Evolutionary conservation across 352 stramenopile genomes (phyloP).

Genomic region (Phytophthora nicotianae): DNA sequence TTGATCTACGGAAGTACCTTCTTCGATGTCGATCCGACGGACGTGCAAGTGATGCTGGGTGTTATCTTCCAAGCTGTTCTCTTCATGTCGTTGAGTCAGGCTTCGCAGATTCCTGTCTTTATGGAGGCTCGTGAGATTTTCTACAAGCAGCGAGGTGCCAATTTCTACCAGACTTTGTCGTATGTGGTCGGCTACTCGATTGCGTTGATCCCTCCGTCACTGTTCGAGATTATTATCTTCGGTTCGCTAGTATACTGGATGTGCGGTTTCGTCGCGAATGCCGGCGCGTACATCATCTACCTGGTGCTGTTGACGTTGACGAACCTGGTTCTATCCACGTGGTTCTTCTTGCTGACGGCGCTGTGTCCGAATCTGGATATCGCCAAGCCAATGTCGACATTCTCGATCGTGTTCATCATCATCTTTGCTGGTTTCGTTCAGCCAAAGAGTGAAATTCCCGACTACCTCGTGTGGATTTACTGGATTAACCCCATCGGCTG

Average conservation of each 20-base stretch:
- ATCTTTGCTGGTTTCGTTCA: conserved; percentile 19
- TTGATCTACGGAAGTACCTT: conserved; percentile 17
- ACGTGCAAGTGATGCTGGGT: conserved; percentile 20
- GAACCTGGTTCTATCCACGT: conserved; percentile 16
- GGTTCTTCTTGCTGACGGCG: conserved; percentile 14
- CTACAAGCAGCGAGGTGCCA: conserved; percentile 16
- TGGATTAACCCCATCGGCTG: conserved; percentile 48
- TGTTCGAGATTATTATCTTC: conserved; percentile 46
- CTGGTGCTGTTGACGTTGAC: conserved; percentile 12
- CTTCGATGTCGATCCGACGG: conserved; percentile 12
- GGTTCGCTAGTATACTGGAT: conserved; percentile 74
- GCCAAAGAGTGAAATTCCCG: conserved; percentile 14
- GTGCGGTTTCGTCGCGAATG: conserved; percentile 37
- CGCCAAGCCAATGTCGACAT: conserved; percentile 15
- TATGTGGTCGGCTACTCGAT: conserved; percentile 18
- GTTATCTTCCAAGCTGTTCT: conserved; percentile 21
- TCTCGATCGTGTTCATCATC: conserved; percentile 18
- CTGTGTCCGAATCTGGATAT: conserved; percentile 16
- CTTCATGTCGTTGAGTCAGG: conserved; percentile 23
- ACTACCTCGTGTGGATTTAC: conserved; percentile 7
- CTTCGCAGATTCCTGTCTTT: conserved; percentile 17
- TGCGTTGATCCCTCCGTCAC: conserved; percentile 10
- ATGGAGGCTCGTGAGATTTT: conserved; percentile 23
- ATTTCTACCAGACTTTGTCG: conserved; percentile 17
- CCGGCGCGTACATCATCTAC: conserved; percentile 17